These are phyloP conservation scores for Arthroderma sp. DNA, from an alignment of 2,329 filamentous ascomycete species.

Conservation along the genomic window DNA sequence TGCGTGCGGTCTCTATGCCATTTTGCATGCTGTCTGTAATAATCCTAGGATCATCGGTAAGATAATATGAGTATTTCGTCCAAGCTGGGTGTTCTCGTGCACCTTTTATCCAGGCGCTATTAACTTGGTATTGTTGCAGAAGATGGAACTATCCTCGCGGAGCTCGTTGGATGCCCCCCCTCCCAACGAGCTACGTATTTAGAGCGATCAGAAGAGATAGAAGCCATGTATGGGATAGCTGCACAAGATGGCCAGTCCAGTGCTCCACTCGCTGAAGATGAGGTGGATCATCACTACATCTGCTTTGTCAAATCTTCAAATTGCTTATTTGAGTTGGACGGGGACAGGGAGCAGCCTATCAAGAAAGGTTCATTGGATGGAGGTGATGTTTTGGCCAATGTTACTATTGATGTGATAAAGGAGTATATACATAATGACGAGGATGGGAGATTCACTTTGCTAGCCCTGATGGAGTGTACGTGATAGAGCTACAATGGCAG, in stretches of 20 bases:
- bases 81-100: too few species aligned
- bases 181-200: slow-evolving; percentile 1
- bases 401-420: slow-evolving; percentile 3
- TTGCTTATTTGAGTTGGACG: slow-evolving; percentile 7
- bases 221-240: slow-evolving; percentile 4
- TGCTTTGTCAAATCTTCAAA: slow-evolving; percentile 6
- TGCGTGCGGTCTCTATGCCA: slow-evolving; percentile 11
- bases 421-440: slow-evolving; percentile 5
- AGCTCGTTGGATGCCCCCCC: background rate
- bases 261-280: slow-evolving; percentile 7
- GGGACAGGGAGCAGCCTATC: slow-evolving; percentile 3
- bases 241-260: slow-evolving; percentile 6
- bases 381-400: slow-evolving; percentile 2
- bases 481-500: background rate
- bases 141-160: too few species aligned
- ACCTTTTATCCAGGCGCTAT: too few species aligned
- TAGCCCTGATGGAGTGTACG: slow-evolving; percentile 1
- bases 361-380: slow-evolving; percentile 1
- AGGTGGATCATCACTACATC: slow-evolving; percentile 10
- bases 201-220: slow-evolving; percentile 4
- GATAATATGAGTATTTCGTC: too few species aligned
- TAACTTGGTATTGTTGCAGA: too few species aligned
- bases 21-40: slow-evolving; percentile 10
- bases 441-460: slow-evolving; percentile 4
- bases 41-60: slow-evolving; percentile 5